Conservation (phyloP, 768 basidiomycete species). For the Suillus alpinus region DNA sequence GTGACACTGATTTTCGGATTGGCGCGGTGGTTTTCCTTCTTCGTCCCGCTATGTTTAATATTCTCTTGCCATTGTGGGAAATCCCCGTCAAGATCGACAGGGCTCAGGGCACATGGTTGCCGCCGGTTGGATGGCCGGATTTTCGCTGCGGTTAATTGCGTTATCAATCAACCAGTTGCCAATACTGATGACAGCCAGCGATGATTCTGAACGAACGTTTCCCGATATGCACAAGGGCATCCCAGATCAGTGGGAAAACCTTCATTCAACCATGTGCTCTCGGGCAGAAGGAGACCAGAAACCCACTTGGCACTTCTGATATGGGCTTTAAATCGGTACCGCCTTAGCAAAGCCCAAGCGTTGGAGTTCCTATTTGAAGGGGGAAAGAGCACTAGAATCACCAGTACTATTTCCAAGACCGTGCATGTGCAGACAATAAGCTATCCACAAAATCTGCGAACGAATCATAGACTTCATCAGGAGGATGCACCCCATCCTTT, state of each 20-base stretch:
- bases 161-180: constrained; percentile 4
- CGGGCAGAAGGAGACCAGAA: not conserved
- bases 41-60: constrained; percentile 1
- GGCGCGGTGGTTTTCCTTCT: constrained; percentile 11
- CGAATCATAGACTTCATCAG: constrained; percentile 51
- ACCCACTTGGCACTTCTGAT: constrained; percentile 1
- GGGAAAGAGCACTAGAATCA: constrained; percentile 1
- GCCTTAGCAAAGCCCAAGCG: constrained; percentile 22
- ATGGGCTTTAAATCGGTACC: constrained; percentile 6
- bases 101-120: constrained; percentile 8
- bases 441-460: constrained; percentile 56
- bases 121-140: constrained; percentile 7
- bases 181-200: not conserved
- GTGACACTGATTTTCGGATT: constrained; percentile 21
- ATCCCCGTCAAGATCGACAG: constrained; percentile 10
- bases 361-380: not conserved
- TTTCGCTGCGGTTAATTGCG: not conserved
- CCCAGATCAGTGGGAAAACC: not conserved
- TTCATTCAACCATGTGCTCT: not conserved
- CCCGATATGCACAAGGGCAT: not conserved
- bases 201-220: not conserved
- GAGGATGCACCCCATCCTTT: constrained; percentile 35
- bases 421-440: not conserved
- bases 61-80: constrained; percentile 4
- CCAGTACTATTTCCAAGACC: not conserved